phyloP scores from a whole-genome alignment of 148 eudicot species.

The Amaranthus palmeri region DNA sequence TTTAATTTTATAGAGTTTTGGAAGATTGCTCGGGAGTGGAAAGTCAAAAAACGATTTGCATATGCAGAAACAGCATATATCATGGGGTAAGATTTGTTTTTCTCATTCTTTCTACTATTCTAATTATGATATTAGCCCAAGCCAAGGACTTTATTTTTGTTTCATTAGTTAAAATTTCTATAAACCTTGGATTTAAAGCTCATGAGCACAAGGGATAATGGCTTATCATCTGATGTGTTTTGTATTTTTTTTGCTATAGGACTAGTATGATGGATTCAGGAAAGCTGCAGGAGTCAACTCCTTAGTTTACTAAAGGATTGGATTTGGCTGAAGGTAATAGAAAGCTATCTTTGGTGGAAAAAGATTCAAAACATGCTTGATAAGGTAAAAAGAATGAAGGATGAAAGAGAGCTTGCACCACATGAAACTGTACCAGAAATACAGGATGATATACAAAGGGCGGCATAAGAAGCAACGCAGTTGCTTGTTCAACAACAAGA shows the following conservation, averaged over 20 bases:
- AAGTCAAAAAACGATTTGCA: neutral
- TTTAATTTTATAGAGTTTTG: neutral
- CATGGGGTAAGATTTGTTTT: neutral
- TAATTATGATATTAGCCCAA: neutral
- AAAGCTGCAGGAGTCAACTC: neutral
- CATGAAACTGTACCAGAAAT: neutral
- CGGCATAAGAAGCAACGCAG: neutral
- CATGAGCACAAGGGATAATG: too few relatives aligned
- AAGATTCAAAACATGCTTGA: neutral
- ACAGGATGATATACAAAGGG: neutral
- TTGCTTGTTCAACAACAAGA: neutral
- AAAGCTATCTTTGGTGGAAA: neutral
- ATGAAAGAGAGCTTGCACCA: neutral
- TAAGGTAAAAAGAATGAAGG: neutral
- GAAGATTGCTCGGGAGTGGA: neutral
- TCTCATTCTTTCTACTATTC: neutral
- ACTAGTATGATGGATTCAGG: neutral
- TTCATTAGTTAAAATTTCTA: neutral
- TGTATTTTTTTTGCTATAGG: neutral
- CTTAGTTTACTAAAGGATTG: neutral
- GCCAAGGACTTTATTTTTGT: neutral
- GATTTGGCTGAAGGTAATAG: neutral
- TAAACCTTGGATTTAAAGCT: too few relatives aligned
- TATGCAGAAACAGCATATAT: neutral
- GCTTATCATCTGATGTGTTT: neutral